phyloP scores from a whole-genome alignment of 805 yeast species.

The Wickerhamomyces chaumierensis region DNA sequence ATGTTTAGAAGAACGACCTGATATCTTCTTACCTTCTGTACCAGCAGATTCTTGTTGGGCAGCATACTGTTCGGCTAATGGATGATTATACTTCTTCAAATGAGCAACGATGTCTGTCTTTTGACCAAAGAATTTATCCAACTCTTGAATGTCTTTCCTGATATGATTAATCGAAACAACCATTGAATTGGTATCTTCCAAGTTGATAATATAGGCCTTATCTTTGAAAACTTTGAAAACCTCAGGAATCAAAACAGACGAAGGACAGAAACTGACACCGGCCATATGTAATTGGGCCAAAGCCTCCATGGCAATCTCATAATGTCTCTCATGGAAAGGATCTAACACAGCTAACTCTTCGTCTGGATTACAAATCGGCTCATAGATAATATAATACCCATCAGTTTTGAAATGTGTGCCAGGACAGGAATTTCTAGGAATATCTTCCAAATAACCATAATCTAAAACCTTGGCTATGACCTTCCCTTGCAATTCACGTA shows the following conservation, averaged over 20 bases:
- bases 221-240: conserved; percentile 11
- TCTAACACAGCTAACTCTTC: conserved; percentile 9
- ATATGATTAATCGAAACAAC: conserved; percentile 1
- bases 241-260: conserved; percentile 6
- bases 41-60: neutral
- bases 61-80: neutral
- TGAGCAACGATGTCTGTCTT: neutral
- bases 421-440: conserved; percentile 6
- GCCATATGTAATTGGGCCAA: conserved; percentile 10
- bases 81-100: neutral
- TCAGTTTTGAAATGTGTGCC: conserved; percentile 15
- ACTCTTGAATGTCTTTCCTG: conserved; percentile 7
- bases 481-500: conserved; percentile 14
- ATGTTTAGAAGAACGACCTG: too few relatives aligned
- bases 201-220: conserved; percentile 13
- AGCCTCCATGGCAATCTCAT: conserved; percentile 7
- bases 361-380: conserved; percentile 10
- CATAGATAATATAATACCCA: conserved; percentile 17
- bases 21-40: too few relatives aligned
- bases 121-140: conserved; percentile 9
- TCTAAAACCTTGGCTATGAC: conserved; percentile 14
- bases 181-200: conserved; percentile 11
- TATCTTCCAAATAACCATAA: conserved; percentile 18
- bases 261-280: conserved; percentile 15
- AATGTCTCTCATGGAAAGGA: conserved; percentile 4